These are phyloP conservation scores for Aspergillus bertholletiae DNA, from an alignment of 495 filamentous ascomycete genomes.

Conservation along the genomic window DNA sequence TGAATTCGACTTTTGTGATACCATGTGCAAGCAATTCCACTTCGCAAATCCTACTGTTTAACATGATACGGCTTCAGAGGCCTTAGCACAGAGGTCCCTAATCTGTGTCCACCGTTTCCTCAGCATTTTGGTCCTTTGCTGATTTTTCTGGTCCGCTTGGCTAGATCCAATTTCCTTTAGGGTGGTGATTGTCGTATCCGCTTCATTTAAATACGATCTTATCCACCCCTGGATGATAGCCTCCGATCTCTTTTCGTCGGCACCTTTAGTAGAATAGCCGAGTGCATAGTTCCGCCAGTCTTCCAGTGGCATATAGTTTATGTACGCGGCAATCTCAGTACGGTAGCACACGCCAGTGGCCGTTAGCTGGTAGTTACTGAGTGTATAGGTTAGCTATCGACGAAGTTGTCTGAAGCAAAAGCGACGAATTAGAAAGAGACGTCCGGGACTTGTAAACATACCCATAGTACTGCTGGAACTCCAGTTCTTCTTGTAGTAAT, in stretches of 20 bases:
- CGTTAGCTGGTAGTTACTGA: slow-evolving; percentile 61
- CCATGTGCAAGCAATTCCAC: not conserved
- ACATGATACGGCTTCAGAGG: slow-evolving; percentile 23
- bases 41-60: not conserved
- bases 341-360: slow-evolving; percentile 61
- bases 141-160: slow-evolving; percentile 18
- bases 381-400: slow-evolving; percentile 7
- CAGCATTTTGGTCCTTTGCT: slow-evolving; percentile 32
- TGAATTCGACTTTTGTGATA: not conserved
- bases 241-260: slow-evolving; percentile 30
- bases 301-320: slow-evolving; percentile 41
- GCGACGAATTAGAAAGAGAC: slow-evolving; percentile 1
- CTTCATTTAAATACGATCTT: slow-evolving; percentile 31
- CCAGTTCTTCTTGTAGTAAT: slow-evolving; percentile 47
- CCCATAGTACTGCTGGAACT: slow-evolving; percentile 60
- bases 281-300: slow-evolving; percentile 46
- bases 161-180: slow-evolving; percentile 28
- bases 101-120: slow-evolving; percentile 53
- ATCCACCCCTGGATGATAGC: slow-evolving; percentile 40
- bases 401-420: slow-evolving; percentile 6
- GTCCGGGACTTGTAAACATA: slow-evolving; percentile 16
- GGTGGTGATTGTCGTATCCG: slow-evolving; percentile 30
- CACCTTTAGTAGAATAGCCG: slow-evolving; percentile 32
- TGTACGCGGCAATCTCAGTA: slow-evolving; percentile 65
- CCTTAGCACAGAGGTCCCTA: slow-evolving; percentile 32